These are phyloP conservation scores for Phytopythium litorale DNA, from an alignment of 352 stramenopile species.

Conservation along the genomic window DNA sequence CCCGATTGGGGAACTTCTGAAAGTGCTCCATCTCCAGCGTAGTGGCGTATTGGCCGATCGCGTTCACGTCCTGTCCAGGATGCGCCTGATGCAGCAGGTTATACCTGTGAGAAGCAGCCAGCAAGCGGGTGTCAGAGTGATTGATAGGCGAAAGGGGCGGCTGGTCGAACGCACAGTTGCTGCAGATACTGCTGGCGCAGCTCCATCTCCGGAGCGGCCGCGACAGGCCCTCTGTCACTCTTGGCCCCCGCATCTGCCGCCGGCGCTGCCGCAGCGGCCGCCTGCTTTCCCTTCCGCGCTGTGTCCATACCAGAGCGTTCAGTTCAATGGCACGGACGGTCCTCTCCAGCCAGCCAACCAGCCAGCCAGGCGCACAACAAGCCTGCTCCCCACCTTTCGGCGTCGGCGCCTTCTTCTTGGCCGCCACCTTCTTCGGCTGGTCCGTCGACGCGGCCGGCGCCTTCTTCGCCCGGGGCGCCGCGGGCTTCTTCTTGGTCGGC, in stretches of 20 bases:
- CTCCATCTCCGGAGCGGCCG: constrained; percentile 6
- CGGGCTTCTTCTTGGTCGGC: constrained; percentile 7
- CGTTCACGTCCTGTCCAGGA: constrained; percentile 43
- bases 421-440: no score
- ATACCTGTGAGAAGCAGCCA: constrained; percentile 4
- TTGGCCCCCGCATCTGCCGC: not conserved
- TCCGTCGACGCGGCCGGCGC: constrained; percentile 1
- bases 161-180: constrained; percentile 25
- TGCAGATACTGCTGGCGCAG: constrained; percentile 43
- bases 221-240: not conserved
- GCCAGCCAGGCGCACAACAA: no score
- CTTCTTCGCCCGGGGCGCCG: no score
- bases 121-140: not conserved
- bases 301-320: not conserved
- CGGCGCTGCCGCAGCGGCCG: not conserved
- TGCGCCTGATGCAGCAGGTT: constrained; percentile 46
- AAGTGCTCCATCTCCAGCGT: constrained; percentile 71
- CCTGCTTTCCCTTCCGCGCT: constrained; percentile 7
- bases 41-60: constrained; percentile 53
- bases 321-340: no score
- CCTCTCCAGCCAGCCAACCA: not conserved
- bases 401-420: not conserved
- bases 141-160: not conserved
- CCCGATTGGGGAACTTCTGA: constrained; percentile 30
- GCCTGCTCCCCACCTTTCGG: constrained; percentile 7